Evolutionary conservation across 2,329 filamentous ascomycete genomes (phyloP).

Genomic region (Acrocalymma vagum): DNA sequence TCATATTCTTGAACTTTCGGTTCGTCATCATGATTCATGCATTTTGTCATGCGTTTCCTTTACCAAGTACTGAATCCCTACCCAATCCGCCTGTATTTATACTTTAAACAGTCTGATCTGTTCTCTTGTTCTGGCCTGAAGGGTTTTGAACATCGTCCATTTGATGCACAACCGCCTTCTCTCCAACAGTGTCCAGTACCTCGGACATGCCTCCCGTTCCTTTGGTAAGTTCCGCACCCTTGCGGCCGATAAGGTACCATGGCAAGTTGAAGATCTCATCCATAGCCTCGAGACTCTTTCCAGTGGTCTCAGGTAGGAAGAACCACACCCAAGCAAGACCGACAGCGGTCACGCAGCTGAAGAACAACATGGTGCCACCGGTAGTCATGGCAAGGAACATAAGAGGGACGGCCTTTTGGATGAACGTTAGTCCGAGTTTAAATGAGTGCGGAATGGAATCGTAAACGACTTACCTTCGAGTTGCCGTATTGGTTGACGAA

Average conservation of each 20-base stretch:
- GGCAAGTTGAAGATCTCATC: conserved; percentile 75
- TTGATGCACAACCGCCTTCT: conserved; percentile 37
- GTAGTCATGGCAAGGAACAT: conserved; percentile 71
- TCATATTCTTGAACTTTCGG: too few species aligned
- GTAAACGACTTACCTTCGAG: conserved; percentile 61
- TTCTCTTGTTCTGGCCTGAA: conserved; percentile 20
- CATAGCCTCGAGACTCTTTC: conserved; percentile 71
- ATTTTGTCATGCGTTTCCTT: too few species aligned
- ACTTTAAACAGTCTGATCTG: conserved; percentile 28
- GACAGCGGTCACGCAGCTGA: conserved; percentile 71
- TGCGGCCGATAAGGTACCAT: conserved; percentile 76
- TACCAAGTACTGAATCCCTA: too few species aligned
- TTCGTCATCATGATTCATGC: too few species aligned
- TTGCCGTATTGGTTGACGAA: conserved; percentile 84
- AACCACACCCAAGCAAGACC: conserved; percentile 77
- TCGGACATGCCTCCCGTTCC: conserved; percentile 43
- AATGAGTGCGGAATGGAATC: not conserved
- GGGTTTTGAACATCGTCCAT: conserved; percentile 30
- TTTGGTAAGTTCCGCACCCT: conserved; percentile 43
- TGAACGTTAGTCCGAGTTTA: conserved; percentile 3
- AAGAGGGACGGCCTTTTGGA: conserved; percentile 67
- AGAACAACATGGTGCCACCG: conserved; percentile 81
- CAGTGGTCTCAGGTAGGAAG: conserved; percentile 76
- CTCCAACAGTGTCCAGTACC: conserved; percentile 39
- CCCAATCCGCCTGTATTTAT: too few species aligned